Evolutionary conservation across 306 rosid species (phyloP).

Genomic region (Quercus mongolica): DNA sequence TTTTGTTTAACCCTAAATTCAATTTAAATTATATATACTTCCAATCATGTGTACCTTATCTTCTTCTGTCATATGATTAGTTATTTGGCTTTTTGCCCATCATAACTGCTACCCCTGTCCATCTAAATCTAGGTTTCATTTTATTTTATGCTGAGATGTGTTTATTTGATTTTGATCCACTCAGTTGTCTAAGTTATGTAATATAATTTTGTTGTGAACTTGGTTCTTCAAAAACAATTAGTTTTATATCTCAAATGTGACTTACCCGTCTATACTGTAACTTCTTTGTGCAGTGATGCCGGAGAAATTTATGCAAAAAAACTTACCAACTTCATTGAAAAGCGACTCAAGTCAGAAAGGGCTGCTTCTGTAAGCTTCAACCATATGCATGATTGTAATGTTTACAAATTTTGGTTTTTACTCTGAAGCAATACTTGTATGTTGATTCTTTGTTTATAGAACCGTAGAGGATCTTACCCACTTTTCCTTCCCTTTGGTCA

Average conservation of each 20-base stretch:
- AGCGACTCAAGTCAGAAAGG: constrained; percentile 91
- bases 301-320: constrained; percentile 86
- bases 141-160: background rate
- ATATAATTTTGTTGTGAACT: background rate
- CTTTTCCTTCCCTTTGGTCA: background rate
- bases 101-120: background rate
- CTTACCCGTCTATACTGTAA: constrained; percentile 18
- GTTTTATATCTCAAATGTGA: constrained; percentile 6
- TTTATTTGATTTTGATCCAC: background rate
- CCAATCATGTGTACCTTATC: background rate
- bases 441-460: constrained; percentile 4
- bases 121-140: background rate
- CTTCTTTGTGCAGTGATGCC: constrained; percentile 57
- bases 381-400: constrained; percentile 12
- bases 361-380: constrained; percentile 90
- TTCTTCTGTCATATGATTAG: background rate
- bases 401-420: constrained; percentile 17
- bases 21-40: background rate
- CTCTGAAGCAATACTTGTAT: constrained; percentile 8
- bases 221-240: background rate
- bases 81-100: background rate
- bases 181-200: background rate
- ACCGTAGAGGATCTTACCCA: background rate
- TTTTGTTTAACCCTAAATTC: background rate
- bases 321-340: constrained; percentile 83